Evolutionary conservation across 2,329 filamentous ascomycete genomes (phyloP).

Genomic region (Stachybotrys elegans): DNA sequence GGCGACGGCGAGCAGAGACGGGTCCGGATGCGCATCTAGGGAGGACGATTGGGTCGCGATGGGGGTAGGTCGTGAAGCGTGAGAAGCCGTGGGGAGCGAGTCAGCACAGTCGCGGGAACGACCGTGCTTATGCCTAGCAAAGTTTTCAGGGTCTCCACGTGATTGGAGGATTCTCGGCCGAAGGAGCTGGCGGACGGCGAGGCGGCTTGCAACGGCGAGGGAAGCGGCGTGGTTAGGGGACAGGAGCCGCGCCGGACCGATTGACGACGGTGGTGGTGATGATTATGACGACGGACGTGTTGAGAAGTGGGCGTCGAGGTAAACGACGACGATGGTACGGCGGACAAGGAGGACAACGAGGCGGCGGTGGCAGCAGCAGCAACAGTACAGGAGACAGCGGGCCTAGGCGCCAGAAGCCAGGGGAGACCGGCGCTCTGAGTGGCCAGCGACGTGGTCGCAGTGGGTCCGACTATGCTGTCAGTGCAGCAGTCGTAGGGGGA

Average conservation of each 20-base stretch:
- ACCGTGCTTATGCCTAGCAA: slow-evolving; percentile 32
- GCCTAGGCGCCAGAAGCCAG: no score
- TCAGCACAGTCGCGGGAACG: slow-evolving; percentile 40
- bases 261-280: background rate
- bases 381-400: no score
- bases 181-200: slow-evolving; percentile 3
- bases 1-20: background rate
- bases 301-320: no score
- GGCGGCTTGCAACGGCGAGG: no score
- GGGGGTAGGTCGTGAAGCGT: slow-evolving; percentile 26
- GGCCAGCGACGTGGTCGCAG: no score
- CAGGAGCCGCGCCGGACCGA: slow-evolving; percentile 4
- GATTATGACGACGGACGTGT: background rate
- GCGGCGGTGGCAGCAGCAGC: no score
- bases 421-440: no score
- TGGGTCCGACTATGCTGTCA: no score
- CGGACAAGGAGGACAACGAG: no score
- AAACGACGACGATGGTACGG: no score
- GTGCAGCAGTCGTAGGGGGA: no score
- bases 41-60: slow-evolving; percentile 18
- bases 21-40: slow-evolving; percentile 15
- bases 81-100: slow-evolving; percentile 43
- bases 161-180: slow-evolving; percentile 1
- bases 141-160: background rate
- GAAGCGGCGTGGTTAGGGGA: slow-evolving; percentile 7